Conservation (phyloP, 495 filamentous ascomycete species). For the Podospora bellae-mahoneyi region DNA sequence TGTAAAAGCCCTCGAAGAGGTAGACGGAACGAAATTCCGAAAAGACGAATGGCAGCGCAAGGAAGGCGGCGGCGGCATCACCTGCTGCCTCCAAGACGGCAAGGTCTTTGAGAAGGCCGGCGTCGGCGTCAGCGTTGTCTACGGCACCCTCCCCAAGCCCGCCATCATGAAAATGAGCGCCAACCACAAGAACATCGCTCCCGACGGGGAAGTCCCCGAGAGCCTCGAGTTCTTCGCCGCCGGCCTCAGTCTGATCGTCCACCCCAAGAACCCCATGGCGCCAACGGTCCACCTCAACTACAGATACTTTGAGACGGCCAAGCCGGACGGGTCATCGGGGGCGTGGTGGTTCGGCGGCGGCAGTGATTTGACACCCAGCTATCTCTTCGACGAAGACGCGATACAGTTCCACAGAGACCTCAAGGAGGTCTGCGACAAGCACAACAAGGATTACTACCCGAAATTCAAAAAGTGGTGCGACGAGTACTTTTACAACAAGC, state of each 20-base stretch:
- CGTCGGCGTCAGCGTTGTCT: constrained; percentile 91
- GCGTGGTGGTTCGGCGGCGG: constrained; percentile 99
- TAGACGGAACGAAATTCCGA: constrained; percentile 79
- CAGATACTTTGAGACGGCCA: constrained; percentile 95
- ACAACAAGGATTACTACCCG: constrained; percentile 89
- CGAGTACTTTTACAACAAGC: constrained; percentile 90
- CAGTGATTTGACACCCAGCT: constrained; percentile 87
- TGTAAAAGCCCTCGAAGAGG: constrained; percentile 69
- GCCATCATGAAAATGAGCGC: constrained; percentile 92
- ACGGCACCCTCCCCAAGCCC: constrained; percentile 81
- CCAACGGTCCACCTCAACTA: constrained; percentile 99
- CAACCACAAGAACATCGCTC: constrained; percentile 86
- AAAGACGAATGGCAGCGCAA: constrained; percentile 85
- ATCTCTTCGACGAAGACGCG: constrained; percentile 94
- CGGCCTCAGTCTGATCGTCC: constrained; percentile 86
- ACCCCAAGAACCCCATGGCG: constrained; percentile 92
- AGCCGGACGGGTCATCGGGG: constrained; percentile 65
- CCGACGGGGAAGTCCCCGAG: constrained; percentile 58
- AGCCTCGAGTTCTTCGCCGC: constrained; percentile 91
- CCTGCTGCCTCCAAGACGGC: constrained; percentile 91
- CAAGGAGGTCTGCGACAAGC: constrained; percentile 89
- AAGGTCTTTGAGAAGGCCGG: constrained; percentile 98
- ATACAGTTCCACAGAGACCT: constrained; percentile 94
- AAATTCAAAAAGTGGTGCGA: constrained; percentile 99
- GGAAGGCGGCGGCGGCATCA: constrained; percentile 76